These are phyloP conservation scores for Saccharomycopsis sp. DNA, from an alignment of 805 yeast genomes.

Conservation along the genomic window DNA sequence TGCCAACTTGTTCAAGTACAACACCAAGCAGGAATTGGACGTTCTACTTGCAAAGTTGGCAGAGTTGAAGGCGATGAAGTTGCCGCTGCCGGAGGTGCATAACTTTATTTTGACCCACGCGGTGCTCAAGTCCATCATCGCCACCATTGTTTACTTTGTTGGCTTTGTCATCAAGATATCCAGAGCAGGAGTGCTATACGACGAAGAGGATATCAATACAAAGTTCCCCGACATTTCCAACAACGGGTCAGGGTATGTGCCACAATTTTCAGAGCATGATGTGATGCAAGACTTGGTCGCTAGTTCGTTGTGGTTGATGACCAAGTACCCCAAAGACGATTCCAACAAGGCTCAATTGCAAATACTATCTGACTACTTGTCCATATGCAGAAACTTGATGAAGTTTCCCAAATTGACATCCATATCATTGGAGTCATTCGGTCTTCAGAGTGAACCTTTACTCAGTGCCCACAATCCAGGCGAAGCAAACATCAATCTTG, in stretches of 20 bases:
- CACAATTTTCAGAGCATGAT: too few relatives aligned
- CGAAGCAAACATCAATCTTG: not conserved
- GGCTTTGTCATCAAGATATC: constrained; percentile 40
- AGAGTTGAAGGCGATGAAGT: constrained; percentile 9
- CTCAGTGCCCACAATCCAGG: not conserved
- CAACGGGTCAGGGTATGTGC: too few relatives aligned
- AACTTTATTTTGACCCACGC: constrained; percentile 44
- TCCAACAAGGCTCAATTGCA: not conserved
- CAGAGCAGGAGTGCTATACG: constrained; percentile 50
- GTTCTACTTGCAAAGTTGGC: not conserved
- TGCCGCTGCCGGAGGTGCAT: constrained; percentile 35
- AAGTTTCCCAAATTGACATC: constrained; percentile 6
- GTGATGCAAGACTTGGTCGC: constrained; percentile 7
- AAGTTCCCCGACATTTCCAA: constrained; percentile 55
- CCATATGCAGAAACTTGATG: constrained; percentile 3
- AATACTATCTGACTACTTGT: constrained; percentile 2
- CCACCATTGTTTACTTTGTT: constrained; percentile 48
- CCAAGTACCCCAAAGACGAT: not conserved
- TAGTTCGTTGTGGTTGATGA: constrained; percentile 7
- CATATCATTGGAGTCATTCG: not conserved
- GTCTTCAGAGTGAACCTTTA: not conserved
- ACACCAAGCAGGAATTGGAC: constrained; percentile 1
- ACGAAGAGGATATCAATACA: constrained; percentile 68
- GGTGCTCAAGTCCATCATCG: constrained; percentile 41
- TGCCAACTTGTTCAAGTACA: constrained; percentile 15